Conservation (phyloP, 257 asterid species). For the Scutellaria minor region DNA sequence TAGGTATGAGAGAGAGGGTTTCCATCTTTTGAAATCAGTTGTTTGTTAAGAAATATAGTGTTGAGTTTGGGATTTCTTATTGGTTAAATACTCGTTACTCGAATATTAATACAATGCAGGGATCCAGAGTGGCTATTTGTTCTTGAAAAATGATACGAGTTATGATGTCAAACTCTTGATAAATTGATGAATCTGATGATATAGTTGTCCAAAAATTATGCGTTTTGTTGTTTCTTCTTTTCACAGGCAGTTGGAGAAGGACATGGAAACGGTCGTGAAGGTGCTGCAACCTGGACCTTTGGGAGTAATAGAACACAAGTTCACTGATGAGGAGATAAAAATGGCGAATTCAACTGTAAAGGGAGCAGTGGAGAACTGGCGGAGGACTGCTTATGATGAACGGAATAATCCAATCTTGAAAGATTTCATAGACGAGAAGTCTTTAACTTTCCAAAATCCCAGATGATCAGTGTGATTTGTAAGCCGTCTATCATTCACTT, state of each 20-base stretch:
- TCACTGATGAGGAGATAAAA: slow-evolving; percentile 71
- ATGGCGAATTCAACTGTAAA: slow-evolving; percentile 66
- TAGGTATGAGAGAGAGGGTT: not conserved
- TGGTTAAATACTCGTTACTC: not conserved
- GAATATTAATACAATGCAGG: too few relatives aligned
- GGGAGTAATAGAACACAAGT: slow-evolving; percentile 92
- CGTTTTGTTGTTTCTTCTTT: slow-evolving; percentile 18
- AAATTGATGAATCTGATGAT: slow-evolving; percentile 22
- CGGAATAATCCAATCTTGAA: slow-evolving; percentile 67
- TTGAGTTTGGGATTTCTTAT: not conserved
- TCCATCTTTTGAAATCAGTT: not conserved
- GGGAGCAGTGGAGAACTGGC: slow-evolving; percentile 78
- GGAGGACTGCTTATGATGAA: slow-evolving; percentile 60
- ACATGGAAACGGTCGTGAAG: slow-evolving; percentile 83
- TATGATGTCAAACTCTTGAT: slow-evolving; percentile 3
- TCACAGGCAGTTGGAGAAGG: slow-evolving; percentile 83
- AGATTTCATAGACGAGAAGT: slow-evolving; percentile 58
- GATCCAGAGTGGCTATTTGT: too few relatives aligned
- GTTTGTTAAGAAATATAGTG: not conserved
- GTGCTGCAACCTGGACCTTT: slow-evolving; percentile 92
- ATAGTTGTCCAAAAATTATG: not conserved
- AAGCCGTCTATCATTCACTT: slow-evolving; percentile 32
- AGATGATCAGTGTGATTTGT: slow-evolving; percentile 37
- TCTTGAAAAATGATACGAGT: not conserved
- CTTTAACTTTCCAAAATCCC: slow-evolving; percentile 32